Evolutionary conservation across 108 stramenopile species (phyloP), one percentile per base, ranked within the genome.

Genomic region (Mayamaea pseudoterrestris): DNA sequence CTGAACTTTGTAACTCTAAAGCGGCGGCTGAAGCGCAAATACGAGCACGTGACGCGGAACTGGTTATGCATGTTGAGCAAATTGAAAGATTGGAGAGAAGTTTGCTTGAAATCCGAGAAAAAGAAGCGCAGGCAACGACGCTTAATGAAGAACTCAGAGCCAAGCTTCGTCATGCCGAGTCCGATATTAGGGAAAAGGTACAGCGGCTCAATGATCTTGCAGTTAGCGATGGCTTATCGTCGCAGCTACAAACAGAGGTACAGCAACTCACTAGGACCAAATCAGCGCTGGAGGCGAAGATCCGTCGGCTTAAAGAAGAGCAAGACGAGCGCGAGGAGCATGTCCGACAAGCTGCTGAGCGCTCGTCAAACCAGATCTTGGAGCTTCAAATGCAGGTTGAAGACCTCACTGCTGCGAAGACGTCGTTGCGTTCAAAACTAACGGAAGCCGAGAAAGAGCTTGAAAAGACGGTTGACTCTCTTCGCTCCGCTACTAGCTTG

Each of bases 301-400:
- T 54, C 2, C 41, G 40, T 7, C 25, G 21, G 2, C 9, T 35
- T 23, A 63, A 71, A 31, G 50, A 44, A n/a, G 69, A 71, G 30
- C 50, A 57, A 21, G 47, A 55, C 16, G 56, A 65, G 28, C 47
- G 56, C 20, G 60, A 65, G 36, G 44, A 65, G 11, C 54, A 71
- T 32, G 41, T 60, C 45, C 54, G 22, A 18, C 35, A 51, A 39
- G 35, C 44, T 5, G 5, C 7, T 5, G 44, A 45, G 27, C n/a
- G 44, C 13, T 45, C 24, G n/a, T 45, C 44, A n/a, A 45, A 45
- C 44, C 44, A 45, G 27, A 45, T 45, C 5, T 3, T n/a, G n/a
- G 44, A 45, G 4, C 28, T 45, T 14, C 44, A 20, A 5, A 23
- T 23, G n/a, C 37, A 39, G 8, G 18, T 39, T 5, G 18, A 3